Base-by-base conservation (phyloP, 164 flowering plant genomes). In the Tinospora cordifolia region DNA sequence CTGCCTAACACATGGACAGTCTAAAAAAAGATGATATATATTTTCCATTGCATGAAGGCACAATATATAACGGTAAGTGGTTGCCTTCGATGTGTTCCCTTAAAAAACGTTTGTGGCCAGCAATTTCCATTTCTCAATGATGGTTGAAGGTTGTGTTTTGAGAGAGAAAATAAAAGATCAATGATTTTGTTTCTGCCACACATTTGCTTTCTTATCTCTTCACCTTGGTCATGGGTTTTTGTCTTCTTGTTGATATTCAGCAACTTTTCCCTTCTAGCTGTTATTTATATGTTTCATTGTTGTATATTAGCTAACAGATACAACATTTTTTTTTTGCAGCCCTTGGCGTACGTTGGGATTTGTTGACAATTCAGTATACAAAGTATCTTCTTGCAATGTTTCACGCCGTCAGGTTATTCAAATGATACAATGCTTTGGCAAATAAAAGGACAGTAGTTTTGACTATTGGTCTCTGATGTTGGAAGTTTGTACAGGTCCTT, bases 321-420 rank as follows among this genome's bases (percentile, higher is more conserved):
- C 24, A 39, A 13, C n/a, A 19, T 8, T 75, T 24, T 66, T 21
- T 30, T 60, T 57, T 77, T 69, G 73, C 92, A 94, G 99, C 77
- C 92, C 91, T 13, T 94, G 99, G 99, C 76, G 83, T 39, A 71
- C 74, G 24, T 79, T 94, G 78, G 93, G 86, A 77, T 81, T 81
- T 76, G 90, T 94, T 71, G 99, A 94, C 80, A 73, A 81, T 74
- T 75, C 78, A 63, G 78, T 94, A 41, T 94, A 87, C 80, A 97
- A 96, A 72, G 84, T 78, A 71, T 84, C 90, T 70, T 74, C 74
- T 67, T 73, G 76, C 58, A 81, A 75, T 73, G 47, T 89, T 44
- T 85, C 99, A 26, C 88, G 98, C 62, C 97, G 96, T 65, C 88
- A 90, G 98, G 98, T 94, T 78, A 14, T 69, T 21, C 51, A 67